These are phyloP conservation scores for Orbilia oligospora DNA, from an alignment of 2,329 filamentous ascomycete genomes.

Conservation along the genomic window DNA sequence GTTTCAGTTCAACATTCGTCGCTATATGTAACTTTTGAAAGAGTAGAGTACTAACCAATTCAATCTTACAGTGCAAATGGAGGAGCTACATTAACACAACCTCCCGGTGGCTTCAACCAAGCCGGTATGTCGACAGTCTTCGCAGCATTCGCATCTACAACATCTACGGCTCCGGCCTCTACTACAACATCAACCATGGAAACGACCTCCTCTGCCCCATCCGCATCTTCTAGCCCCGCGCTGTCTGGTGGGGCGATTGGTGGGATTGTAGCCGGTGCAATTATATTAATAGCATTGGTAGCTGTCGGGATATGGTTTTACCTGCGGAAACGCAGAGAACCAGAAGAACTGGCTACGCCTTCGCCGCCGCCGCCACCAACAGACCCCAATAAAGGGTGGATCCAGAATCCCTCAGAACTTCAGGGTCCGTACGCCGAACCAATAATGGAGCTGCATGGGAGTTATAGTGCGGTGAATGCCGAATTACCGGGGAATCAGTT, in stretches of 20 bases:
- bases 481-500: conserved; percentile 28
- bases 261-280: conserved; percentile 45
- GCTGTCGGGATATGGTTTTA: conserved; percentile 44
- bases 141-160: conserved; percentile 40
- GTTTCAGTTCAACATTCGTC: not conserved
- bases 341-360: conserved; percentile 12
- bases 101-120: conserved; percentile 55
- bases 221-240: conserved; percentile 8
- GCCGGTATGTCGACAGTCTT: conserved; percentile 49
- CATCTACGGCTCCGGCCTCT: conserved; percentile 14
- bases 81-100: conserved; percentile 50
- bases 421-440: conserved; percentile 4
- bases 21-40: not conserved
- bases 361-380: conserved; percentile 38
- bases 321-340: conserved; percentile 34
- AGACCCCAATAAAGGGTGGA: conserved; percentile 24
- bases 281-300: conserved; percentile 32
- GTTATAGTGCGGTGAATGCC: not conserved
- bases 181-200: conserved; percentile 9
- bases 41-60: not conserved
- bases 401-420: conserved; percentile 24
- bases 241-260: conserved; percentile 41
- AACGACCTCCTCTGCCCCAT: conserved; percentile 1
- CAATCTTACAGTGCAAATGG: conserved; percentile 41
- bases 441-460: conserved; percentile 37